Percentiles rank a stretch among this genome's conserved stretches.
Conservation (phyloP, 805 yeast species). For the Kazachstania taianensis region DNA sequence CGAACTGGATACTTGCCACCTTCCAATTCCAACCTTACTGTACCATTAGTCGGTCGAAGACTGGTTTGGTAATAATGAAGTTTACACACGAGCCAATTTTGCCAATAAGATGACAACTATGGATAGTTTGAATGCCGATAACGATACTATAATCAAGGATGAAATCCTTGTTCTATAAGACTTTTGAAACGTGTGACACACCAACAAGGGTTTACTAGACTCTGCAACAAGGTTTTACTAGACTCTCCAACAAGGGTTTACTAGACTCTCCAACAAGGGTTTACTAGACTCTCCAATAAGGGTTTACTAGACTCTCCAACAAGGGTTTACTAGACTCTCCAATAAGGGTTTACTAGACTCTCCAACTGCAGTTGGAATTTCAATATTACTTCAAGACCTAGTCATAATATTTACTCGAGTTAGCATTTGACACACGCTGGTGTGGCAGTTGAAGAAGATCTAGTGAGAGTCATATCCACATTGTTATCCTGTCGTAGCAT, state of each 20-base stretch:
- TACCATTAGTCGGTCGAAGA: constrained; percentile 34
- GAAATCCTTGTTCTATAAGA: constrained; percentile 81
- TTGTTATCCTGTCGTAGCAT: no score
- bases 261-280: no score
- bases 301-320: no score
- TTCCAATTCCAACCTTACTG: constrained; percentile 23
- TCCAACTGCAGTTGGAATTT: constrained; percentile 70
- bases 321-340: no score
- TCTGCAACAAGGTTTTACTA: no score
- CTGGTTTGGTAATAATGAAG: constrained; percentile 35
- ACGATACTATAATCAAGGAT: constrained; percentile 70
- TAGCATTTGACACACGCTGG: no score
- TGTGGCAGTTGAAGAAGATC: no score
- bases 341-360: constrained; percentile 73
- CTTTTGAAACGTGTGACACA: constrained; percentile 83
- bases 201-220: constrained; percentile 59
- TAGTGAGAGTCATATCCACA: no score
- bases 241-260: no score
- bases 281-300: no score
- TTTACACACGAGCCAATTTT: constrained; percentile 30
- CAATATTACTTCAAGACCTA: no score
- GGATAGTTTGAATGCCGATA: constrained; percentile 19
- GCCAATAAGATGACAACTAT: constrained; percentile 30
- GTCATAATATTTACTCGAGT: no score
- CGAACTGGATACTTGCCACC: constrained; percentile 60